phyloP scores from a whole-genome alignment of 2,329 filamentous ascomycete genomes.

The Fusarium continuum region DNA sequence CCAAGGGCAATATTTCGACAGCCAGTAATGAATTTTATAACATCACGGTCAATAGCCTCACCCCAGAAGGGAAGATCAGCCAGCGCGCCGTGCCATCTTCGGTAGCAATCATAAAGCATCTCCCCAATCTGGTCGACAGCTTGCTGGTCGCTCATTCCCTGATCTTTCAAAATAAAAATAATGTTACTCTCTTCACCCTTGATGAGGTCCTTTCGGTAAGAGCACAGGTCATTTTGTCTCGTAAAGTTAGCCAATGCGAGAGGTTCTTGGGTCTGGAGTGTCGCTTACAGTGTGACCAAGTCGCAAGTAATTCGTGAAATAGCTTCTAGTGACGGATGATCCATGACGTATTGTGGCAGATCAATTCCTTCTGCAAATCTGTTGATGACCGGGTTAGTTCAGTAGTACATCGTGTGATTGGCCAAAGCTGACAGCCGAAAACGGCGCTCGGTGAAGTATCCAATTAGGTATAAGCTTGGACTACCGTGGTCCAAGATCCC shows the following conservation, averaged over 20 bases:
- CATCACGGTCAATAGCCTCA: slow-evolving; percentile 15
- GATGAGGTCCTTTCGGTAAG: slow-evolving; percentile 19
- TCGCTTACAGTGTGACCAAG: slow-evolving; percentile 11
- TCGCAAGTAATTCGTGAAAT: slow-evolving; percentile 25
- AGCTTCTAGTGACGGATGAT: slow-evolving; percentile 13
- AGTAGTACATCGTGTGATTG: background rate
- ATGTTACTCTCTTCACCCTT: slow-evolving; percentile 23
- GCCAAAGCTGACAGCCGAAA: background rate
- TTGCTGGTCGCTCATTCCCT: slow-evolving; percentile 20
- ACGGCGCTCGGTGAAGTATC: background rate
- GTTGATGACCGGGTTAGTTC: background rate
- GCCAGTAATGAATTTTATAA: slow-evolving; percentile 23
- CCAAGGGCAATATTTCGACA: slow-evolving; percentile 25
- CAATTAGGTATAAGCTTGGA: background rate
- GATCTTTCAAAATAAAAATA: slow-evolving; percentile 20
- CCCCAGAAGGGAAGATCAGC: slow-evolving; percentile 20
- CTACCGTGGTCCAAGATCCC: background rate
- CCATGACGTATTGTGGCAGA: slow-evolving; percentile 21
- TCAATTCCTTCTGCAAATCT: slow-evolving; percentile 23
- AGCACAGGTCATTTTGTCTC: slow-evolving; percentile 23
- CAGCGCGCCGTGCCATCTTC: slow-evolving; percentile 14
- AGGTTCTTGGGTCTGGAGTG: background rate
- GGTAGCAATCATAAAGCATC: slow-evolving; percentile 21
- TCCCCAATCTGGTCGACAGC: slow-evolving; percentile 22
- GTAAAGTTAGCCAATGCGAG: background rate